Base-by-base conservation (phyloP, 2,329 filamentous ascomycete genomes). In the Sporothrix phasma region DNA sequence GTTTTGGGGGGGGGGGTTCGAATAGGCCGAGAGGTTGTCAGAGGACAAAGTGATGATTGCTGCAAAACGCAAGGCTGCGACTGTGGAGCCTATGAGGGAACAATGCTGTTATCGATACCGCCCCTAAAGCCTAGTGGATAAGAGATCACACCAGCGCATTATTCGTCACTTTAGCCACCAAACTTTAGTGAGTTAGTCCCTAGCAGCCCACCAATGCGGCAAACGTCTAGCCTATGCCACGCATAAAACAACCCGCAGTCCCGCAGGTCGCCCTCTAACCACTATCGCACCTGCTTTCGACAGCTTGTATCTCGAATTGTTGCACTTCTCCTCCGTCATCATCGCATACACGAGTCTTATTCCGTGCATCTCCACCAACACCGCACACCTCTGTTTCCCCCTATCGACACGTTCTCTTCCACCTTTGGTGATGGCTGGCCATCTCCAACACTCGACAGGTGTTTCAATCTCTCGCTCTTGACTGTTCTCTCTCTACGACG, bases 381-480 rank as follows among this genome's bases (percentile, higher is more conserved):
- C 51, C 19, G 31, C 31, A 17, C 51, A 2, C 31, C 11, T 26
- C 17, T 15, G 34, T 2, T 29, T 13, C n/a, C 19, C n/a, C 41
- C 24, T 43, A 15, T n/a, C 37, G 24, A 39, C 31, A 37, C 31
- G 17, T 39, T 24, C 43, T 49, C 26, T 15, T 17, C 15, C 34
- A 11, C 34, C 34, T 56, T 11, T 45, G 56, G 64, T 46, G 60
- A 62, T 59, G 64, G 64, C 64, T 59, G 64, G 64, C 59, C 64
- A 43, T 65, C 51, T 51, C 60, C 19, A 15, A 10, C 17, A 24
- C 29, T 51, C 26, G 19, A 37, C 22, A 46, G 13, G 37, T 34
- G 15, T 13, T 19, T 59, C 31, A 24, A 15, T 10, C 29, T 37
- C 26, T 39, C 31, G n/a, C 43, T 51, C 29, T n/a, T 29, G 51